These are phyloP conservation scores for Baudoinia panamericana DNA, from an alignment of 495 filamentous ascomycete genomes.

Conservation along the genomic window DNA sequence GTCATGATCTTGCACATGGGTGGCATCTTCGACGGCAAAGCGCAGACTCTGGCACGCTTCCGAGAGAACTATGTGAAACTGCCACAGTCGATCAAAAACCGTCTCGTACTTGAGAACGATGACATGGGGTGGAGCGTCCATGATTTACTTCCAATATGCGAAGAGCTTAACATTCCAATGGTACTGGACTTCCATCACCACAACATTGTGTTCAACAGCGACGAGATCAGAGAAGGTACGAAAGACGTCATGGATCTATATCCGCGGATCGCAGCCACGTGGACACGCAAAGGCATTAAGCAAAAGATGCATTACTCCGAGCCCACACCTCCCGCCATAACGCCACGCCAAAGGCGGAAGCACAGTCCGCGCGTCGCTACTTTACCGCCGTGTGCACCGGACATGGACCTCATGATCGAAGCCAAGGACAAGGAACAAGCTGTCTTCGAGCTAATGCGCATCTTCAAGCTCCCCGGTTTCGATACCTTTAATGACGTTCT, in stretches of 20 bases:
- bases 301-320: constrained; percentile 98
- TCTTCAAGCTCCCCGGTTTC: constrained; percentile 66
- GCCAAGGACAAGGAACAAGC: constrained; percentile 98
- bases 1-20: constrained; percentile 95
- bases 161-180: constrained; percentile 84
- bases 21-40: constrained; percentile 80
- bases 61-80: constrained; percentile 58
- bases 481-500: constrained; percentile 64
- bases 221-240: constrained; percentile 68
- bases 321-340: constrained; percentile 59
- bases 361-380: constrained; percentile 65
- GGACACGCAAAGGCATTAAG: constrained; percentile 72
- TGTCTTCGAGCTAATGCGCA: constrained; percentile 86
- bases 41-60: constrained; percentile 68
- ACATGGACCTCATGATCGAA: constrained; percentile 96
- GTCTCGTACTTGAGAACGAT: constrained; percentile 88
- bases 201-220: constrained; percentile 75
- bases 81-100: constrained; percentile 56
- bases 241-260: constrained; percentile 61
- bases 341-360: constrained; percentile 61
- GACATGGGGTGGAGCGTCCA: constrained; percentile 86
- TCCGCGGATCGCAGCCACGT: constrained; percentile 67
- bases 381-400: constrained; percentile 65
- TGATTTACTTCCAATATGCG: constrained; percentile 78
- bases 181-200: constrained; percentile 93